Evolutionary conservation across 2,329 filamentous ascomycete genomes (phyloP), one percentile per base, ranked within the genome.

Genomic region (Phialocephala subalpina): DNA sequence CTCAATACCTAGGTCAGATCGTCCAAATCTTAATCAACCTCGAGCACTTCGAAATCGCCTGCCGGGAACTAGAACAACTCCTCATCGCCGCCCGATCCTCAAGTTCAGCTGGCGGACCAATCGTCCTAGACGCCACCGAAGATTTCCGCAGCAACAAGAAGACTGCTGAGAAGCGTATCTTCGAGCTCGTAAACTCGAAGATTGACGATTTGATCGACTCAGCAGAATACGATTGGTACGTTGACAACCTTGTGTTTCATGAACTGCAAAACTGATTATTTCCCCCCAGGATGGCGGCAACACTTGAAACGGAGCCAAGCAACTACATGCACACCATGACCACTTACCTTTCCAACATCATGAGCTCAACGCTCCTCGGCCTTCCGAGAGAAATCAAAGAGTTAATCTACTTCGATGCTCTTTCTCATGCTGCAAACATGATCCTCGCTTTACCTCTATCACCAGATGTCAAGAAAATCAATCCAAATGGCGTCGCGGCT

Each of bases 11-110:
- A 1, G 96, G 96, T 2, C 96, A 99, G 78, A 98, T 99, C 70
- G 96, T 99, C 27, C 96, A 99, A 77, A 99, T 99, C 72, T 84
- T 99, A 60, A 99, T 97, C 75, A 99, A 99, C 76, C 82, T 99
- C 20, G 95, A 98, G 77, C 94, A 99, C 78, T 98, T 99, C 77
- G 95, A 98, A 80, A 92, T 88, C 57, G 96, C 96, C 5, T 98
- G 96, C 76, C 87, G 90, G 73, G 94, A 98, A 75, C 84, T 99
- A 0, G 94, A 99, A 80, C 87, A 91, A 64, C 84, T 97, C 1
- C 85, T 99, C 42, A 93, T 95, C 60, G 87, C 92, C 73, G 94
- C 94, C 1, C 89, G 95, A 58, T 94, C 93, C 8, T 93, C 93
- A 6, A 90, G 89, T 14, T 93, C 92, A 0, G 91, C 92, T 1